Evolutionary conservation across 352 stramenopile genomes (phyloP).

Genomic region (Phytophthora tentaculata): DNA sequence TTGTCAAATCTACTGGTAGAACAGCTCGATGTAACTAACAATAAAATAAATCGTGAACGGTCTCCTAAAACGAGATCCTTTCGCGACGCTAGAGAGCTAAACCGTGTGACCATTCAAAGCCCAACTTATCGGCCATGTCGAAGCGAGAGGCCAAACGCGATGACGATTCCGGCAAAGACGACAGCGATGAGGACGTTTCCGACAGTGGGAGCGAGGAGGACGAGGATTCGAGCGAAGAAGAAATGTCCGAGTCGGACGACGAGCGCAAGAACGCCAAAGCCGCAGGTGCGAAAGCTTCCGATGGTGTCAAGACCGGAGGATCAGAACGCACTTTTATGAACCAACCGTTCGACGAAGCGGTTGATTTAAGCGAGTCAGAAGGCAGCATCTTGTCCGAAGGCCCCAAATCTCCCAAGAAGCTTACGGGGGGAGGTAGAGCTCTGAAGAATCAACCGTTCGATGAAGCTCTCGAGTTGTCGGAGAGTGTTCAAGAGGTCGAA

Average conservation of each 20-base stretch:
- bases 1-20: conserved; percentile 19
- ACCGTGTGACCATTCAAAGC: neutral
- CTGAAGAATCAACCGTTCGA: conserved; percentile 87
- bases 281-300: neutral
- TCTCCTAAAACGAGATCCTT: conserved; percentile 20
- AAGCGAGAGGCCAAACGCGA: conserved; percentile 67
- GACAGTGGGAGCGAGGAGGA: conserved; percentile 44
- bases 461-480: conserved; percentile 83
- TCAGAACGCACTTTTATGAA: conserved; percentile 70
- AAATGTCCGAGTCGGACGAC: conserved; percentile 74
- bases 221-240: conserved; percentile 68
- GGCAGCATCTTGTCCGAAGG: conserved; percentile 53
- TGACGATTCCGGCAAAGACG: conserved; percentile 48
- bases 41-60: conserved; percentile 1
- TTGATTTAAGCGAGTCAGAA: conserved; percentile 90
- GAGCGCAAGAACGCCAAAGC: conserved; percentile 45
- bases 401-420: conserved; percentile 70
- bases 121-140: no score
- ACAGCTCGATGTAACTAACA: neutral
- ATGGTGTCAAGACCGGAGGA: conserved; percentile 27
- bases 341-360: conserved; percentile 86
- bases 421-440: conserved; percentile 14
- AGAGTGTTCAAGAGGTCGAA: conserved; percentile 78
- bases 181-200: conserved; percentile 64
- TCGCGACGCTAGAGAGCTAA: conserved; percentile 2